Evolutionary conservation across 179 eudicot species (phyloP), one percentile per base, ranked within the genome.

Genomic region (Spergularia azorica): DNA sequence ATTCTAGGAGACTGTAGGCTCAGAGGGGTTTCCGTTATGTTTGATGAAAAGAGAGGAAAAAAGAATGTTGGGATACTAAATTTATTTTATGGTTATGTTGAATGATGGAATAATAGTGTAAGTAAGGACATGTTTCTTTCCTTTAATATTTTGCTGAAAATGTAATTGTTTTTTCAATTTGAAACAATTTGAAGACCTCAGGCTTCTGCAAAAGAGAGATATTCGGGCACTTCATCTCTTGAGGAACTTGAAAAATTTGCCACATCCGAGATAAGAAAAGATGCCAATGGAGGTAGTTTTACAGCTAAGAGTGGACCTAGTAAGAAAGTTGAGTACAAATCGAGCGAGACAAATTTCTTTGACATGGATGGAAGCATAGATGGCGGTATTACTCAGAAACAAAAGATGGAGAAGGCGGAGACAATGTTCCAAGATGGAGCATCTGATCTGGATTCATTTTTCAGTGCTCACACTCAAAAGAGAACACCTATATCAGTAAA

Each of bases 181-280:
- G 78, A 72, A 68, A 76, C 82, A 48, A 54, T 75, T 58, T 80
- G 76, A 79, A 67, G 87, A 61, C 79, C 73, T 78, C 85, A 78
- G 84, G 72, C 79, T 78, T 67, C 76, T 64, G 72, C 79, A 18
- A 69, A 67, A 26, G 78, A 79, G 73, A 84, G 83, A 74, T 72
- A 55, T 26, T 76, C 91, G 63, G 79, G 79, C 71, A 72, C 48
- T 36, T 87, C 90, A 77, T 79, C 91, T 46, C 67, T 86, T 62
- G 90, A 89, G 67, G 90, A 79, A 51, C 72, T 89, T 65, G 91
- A 86, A 75, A 84, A 79, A 74, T 90, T 89, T 79, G 81, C 84
- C 72, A 84, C 70, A 58, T 83, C 79, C 68, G 77, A 48, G 74
- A 73, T 63, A 11, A 78, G 41, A 48, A 78, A 70, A 66, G 67